Base-by-base conservation (phyloP, 129 eudicot genomes). In the Heracleum sosnowskyi region DNA sequence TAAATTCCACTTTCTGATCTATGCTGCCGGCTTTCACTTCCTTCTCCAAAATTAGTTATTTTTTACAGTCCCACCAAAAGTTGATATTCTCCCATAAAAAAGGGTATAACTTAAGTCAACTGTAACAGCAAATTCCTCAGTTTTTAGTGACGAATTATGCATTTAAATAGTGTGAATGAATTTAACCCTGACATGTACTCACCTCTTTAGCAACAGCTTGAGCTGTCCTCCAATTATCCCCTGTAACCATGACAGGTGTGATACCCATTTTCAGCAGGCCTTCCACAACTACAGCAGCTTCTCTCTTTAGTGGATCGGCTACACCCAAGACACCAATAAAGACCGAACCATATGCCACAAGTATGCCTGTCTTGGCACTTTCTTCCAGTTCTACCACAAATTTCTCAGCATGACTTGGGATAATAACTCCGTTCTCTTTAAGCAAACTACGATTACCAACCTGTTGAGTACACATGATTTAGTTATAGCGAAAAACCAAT, bases 151-250 rank as follows among this genome's bases (percentile, higher is more conserved):
- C 22, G 0, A 35, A 18, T 5, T 69, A 5, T 4, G 40, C 42
- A 31, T 69, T 35, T 16, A 17, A 17, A 35, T 33, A 0, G 1
- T 69, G 70, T 24, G 41, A 69, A 35, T 69, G 24, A 17, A 69
- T 69, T 31, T 34, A 40, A 72, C 53, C 76, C 34, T 3, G 6
- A 72, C n/a, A 49, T 44, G 68, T 49, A 33, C 81, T 45, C 49
- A 96, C 99, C 97, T 92, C 97, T 68, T 86, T 92, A 37, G 97
- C 99, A 69, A 92, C 99, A 75, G 99, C 97, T 53, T 79, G 81
- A 77, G 99, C 99, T 0, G 99, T 95, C 85, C 99, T 88, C 96
- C 97, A 85, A 75, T 96, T 96, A 85, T 96, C 99, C 82, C 99
- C 99, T 8, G 99, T 96, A 77, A 96, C 99, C 99, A 96, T 96